phyloP scores from a whole-genome alignment of 2,329 filamentous ascomycete genomes.

The Capronia epimyces region DNA sequence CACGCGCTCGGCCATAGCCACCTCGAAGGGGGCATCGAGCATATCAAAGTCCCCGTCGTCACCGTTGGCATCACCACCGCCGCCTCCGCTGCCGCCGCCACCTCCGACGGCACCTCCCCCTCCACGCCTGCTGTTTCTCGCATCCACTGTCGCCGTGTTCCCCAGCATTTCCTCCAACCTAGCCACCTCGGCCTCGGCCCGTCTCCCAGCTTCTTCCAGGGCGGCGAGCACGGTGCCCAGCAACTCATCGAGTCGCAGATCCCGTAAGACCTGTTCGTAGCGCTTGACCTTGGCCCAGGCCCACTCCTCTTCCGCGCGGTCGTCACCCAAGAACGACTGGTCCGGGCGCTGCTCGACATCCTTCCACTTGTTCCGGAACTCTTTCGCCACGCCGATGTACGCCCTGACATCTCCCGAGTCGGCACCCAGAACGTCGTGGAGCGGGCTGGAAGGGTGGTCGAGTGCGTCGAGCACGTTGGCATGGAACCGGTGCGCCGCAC shows the following conservation, averaged over 20 bases:
- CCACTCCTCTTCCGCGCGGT: constrained; percentile 29
- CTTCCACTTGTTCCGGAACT: constrained; percentile 68
- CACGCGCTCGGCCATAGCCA: neutral
- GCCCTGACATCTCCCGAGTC: constrained; percentile 46
- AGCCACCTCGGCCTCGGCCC: constrained; percentile 47
- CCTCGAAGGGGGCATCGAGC: constrained; percentile 15
- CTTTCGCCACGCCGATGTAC: constrained; percentile 62
- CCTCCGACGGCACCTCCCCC: too few relatives aligned
- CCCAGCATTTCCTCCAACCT: constrained; percentile 18
- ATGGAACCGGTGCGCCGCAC: constrained; percentile 55
- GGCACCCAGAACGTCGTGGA: constrained; percentile 52
- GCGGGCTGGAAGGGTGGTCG: constrained; percentile 51
- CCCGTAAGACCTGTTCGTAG: constrained; percentile 45
- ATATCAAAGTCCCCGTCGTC: constrained; percentile 8
- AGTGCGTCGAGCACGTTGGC: constrained; percentile 63
- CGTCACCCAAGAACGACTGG: constrained; percentile 17
- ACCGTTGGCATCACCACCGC: neutral
- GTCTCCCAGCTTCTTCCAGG: constrained; percentile 52
- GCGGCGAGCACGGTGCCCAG: constrained; percentile 54
- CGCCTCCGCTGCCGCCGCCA: too few relatives aligned
- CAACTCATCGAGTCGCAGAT: constrained; percentile 59
- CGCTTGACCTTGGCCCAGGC: constrained; percentile 27
- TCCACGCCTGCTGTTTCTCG: neutral
- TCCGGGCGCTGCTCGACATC: constrained; percentile 23
- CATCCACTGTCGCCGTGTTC: neutral